These are phyloP conservation scores for Coffea humblotiana DNA, from an alignment of 305 asterid species.

Conservation along the genomic window DNA sequence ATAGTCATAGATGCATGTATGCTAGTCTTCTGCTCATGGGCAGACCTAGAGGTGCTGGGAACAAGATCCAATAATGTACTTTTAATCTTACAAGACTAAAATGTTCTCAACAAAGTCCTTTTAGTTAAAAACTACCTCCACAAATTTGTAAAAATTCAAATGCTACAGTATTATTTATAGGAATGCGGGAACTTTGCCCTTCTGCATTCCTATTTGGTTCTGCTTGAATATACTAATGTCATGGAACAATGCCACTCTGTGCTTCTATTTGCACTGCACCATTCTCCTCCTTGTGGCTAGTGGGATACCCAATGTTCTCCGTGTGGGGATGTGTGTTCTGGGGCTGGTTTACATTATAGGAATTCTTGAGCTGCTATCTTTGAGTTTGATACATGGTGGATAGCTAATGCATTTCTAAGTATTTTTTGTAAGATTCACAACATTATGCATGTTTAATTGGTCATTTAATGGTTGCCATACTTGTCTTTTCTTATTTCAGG, in stretches of 20 bases:
- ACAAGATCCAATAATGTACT: too few species aligned
- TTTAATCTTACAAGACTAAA: too few species aligned
- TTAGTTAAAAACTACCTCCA: not conserved
- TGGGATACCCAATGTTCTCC: not conserved
- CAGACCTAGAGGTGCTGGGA: too few species aligned
- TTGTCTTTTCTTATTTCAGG: constrained; percentile 41
- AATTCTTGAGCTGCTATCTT: not conserved
- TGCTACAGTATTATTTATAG: too few species aligned
- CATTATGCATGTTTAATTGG: not conserved
- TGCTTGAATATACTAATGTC: not conserved
- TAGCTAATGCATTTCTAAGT: constrained; percentile 5
- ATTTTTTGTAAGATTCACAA: constrained; percentile 1
- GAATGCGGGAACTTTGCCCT: not conserved
- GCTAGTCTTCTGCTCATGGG: too few species aligned
- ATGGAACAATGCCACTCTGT: not conserved
- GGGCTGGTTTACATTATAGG: not conserved
- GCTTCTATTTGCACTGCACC: not conserved
- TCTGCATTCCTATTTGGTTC: not conserved
- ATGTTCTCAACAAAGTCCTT: too few species aligned
- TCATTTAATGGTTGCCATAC: not conserved
- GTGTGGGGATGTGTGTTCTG: not conserved
- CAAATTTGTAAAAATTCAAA: too few species aligned
- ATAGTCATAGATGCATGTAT: too few species aligned
- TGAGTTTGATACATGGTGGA: not conserved
- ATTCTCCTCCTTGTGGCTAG: not conserved